Evolutionary conservation across 345 rosid species (phyloP).

Genomic region (Corchorus olitorius): DNA sequence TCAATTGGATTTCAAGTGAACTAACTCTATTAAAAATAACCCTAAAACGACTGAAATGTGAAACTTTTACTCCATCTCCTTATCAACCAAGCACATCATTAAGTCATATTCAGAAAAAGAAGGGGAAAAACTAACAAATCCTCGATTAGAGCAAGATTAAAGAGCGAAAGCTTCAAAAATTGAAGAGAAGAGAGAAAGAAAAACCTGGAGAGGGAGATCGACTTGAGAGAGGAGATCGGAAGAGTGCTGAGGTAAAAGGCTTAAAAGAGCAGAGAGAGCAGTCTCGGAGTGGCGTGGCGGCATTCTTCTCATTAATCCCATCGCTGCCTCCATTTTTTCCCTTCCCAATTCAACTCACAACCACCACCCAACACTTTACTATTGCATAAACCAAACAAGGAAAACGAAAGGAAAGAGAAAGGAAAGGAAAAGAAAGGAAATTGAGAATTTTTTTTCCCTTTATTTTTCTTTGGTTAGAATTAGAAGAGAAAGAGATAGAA

Average conservation of each 20-base stretch:
- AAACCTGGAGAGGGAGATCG: slow-evolving; percentile 94
- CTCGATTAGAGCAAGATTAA: background rate
- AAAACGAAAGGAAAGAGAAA: background rate
- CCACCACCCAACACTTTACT: background rate
- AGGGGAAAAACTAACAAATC: background rate
- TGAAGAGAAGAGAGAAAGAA: background rate
- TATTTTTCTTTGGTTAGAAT: background rate
- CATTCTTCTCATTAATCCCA: slow-evolving; percentile 91
- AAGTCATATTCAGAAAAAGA: background rate
- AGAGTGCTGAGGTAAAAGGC: slow-evolving; percentile 87
- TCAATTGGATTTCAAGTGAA: background rate
- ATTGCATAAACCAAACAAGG: background rate
- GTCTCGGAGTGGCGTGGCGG: slow-evolving; percentile 90
- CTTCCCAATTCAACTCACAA: background rate
- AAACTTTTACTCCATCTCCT: background rate
- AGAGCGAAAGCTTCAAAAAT: background rate
- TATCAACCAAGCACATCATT: background rate
- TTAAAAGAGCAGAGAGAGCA: slow-evolving; percentile 90
- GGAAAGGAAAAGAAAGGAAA: too few species aligned
- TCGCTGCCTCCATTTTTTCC: slow-evolving; percentile 76
- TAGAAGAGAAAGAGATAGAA: background rate
- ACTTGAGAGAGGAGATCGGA: slow-evolving; percentile 98
- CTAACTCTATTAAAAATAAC: background rate
- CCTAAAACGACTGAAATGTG: background rate
- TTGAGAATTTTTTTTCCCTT: background rate